phyloP scores from a whole-genome alignment of 1,284 basidiomycete species.

The Peniophora sp. region DNA sequence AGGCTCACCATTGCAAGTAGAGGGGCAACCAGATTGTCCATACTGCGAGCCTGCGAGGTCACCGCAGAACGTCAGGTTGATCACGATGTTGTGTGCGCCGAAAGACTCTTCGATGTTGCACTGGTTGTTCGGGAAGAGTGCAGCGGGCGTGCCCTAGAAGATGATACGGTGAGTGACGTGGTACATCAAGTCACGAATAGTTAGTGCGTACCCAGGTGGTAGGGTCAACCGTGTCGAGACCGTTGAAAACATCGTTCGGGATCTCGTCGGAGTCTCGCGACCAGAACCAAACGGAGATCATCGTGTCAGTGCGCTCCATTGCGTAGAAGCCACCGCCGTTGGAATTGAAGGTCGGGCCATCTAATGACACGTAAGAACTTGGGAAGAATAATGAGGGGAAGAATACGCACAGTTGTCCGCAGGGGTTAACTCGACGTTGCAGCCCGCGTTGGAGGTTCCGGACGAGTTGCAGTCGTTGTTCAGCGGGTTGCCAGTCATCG shows the following conservation, averaged over 20 bases:
- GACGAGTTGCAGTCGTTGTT: slow-evolving; percentile 42
- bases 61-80: slow-evolving; percentile 21
- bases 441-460: slow-evolving; percentile 54
- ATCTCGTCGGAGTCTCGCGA: slow-evolving; percentile 20
- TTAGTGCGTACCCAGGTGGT: slow-evolving; percentile 19
- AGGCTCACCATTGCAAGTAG: slow-evolving; percentile 23
- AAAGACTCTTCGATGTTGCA: slow-evolving; percentile 16
- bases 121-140: slow-evolving; percentile 18
- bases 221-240: slow-evolving; percentile 19
- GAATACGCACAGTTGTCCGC: slow-evolving; percentile 3
- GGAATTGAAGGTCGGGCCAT: slow-evolving; percentile 32
- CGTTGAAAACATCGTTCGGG: slow-evolving; percentile 18
- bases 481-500: slow-evolving; percentile 10
- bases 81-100: slow-evolving; percentile 19
- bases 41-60: neutral
- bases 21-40: slow-evolving; percentile 11
- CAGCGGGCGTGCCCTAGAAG: slow-evolving; percentile 17
- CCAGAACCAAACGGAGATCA: slow-evolving; percentile 36
- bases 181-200: no score
- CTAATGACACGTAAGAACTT: no score
- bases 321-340: slow-evolving; percentile 35
- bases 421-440: slow-evolving; percentile 43
- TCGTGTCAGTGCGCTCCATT: slow-evolving; percentile 26
- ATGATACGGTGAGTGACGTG: neutral
- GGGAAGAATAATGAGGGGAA: no score